Evolutionary conservation across 257 asterid species (phyloP).

Genomic region (Leonotis leonurus): DNA sequence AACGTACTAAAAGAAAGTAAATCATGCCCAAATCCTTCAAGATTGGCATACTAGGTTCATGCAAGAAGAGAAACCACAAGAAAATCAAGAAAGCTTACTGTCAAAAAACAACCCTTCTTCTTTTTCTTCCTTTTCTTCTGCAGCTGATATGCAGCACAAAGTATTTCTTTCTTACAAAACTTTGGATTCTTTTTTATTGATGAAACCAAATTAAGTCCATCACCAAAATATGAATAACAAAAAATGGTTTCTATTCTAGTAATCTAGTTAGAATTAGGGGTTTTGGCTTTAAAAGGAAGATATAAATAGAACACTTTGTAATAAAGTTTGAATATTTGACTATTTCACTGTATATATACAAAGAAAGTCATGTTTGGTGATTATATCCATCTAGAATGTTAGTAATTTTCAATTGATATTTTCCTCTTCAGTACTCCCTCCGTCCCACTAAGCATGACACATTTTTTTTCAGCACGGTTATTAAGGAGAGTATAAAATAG

Average conservation of each 20-base stretch:
- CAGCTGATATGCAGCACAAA: background rate
- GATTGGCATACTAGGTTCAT: background rate
- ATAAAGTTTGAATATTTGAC: background rate
- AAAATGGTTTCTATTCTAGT: background rate
- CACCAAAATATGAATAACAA: too few relatives aligned
- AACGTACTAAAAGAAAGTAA: too few relatives aligned
- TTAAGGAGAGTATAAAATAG: too few relatives aligned
- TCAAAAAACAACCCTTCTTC: too few relatives aligned
- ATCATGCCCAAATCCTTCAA: too few relatives aligned
- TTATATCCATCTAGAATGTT: too few relatives aligned
- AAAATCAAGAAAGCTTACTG: background rate
- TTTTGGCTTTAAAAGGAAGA: background rate
- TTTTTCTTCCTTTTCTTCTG: background rate
- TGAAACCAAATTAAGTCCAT: too few relatives aligned
- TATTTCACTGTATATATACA: background rate
- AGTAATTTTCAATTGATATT: slow-evolving; percentile 5
- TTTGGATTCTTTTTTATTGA: background rate
- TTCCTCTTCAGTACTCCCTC: background rate
- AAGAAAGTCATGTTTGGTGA: slow-evolving; percentile 8
- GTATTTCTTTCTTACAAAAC: background rate
- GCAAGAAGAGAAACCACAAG: background rate
- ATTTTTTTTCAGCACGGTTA: too few relatives aligned
- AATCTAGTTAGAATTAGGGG: background rate
- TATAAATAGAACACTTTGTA: background rate
- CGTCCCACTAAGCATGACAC: too few relatives aligned